Evolutionary conservation across 2,329 filamentous ascomycete species (phyloP).

Genomic region (Colletotrichum theobromicola): DNA sequence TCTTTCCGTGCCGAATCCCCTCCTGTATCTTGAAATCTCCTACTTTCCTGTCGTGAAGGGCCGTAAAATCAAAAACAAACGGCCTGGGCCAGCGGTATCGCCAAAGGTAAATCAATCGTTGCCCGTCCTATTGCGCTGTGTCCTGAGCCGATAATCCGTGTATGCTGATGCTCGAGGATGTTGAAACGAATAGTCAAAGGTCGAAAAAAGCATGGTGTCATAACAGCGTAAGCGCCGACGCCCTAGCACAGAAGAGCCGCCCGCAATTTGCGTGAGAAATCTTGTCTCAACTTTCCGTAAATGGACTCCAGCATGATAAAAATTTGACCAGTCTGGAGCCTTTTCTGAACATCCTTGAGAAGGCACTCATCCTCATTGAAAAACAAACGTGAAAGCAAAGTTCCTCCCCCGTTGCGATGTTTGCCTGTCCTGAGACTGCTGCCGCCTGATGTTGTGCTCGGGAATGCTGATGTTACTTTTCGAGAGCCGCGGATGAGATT

Average conservation of each 20-base stretch:
- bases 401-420: not conserved
- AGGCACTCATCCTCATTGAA: not conserved
- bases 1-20: not conserved
- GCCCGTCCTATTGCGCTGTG: not conserved
- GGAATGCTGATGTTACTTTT: slow-evolving; percentile 15
- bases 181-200: not conserved
- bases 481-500: not conserved
- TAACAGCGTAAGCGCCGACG: slow-evolving; percentile 7
- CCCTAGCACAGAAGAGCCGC: not conserved
- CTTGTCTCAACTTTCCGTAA: not conserved
- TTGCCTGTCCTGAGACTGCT: not conserved
- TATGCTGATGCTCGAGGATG: slow-evolving; percentile 3
- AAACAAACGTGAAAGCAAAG: not conserved
- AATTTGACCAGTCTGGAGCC: not conserved
- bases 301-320: not conserved
- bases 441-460: not conserved
- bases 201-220: slow-evolving; percentile 2
- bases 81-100: not conserved
- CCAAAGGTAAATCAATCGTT: not conserved
- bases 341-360: not conserved
- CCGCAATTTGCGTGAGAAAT: not conserved
- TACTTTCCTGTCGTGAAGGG: not conserved
- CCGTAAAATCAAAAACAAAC: not conserved
- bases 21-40: not conserved
- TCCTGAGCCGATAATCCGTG: not conserved